A percentile compares a stretch with the other conserved stretches of the same genome.
phyloP scores from a whole-genome alignment of 495 filamentous ascomycete genomes.

The Amorphotheca resinae region DNA sequence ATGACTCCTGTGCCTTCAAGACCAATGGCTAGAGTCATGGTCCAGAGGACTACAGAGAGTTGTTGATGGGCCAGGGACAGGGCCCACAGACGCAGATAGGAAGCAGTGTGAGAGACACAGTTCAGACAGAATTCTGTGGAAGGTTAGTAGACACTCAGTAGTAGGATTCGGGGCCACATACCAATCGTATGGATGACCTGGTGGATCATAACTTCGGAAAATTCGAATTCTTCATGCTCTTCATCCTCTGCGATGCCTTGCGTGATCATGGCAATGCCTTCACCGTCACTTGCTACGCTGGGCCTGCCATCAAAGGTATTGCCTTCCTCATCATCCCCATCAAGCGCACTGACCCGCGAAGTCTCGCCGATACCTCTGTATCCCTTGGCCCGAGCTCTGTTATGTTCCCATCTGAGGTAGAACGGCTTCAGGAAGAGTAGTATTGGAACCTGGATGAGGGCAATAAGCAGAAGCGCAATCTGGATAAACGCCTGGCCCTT shows the following conservation, averaged over 20 bases:
- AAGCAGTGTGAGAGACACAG: conserved; percentile 97
- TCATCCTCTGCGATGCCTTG: conserved; percentile 59
- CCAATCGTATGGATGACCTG: conserved; percentile 98
- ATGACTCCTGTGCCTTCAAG: conserved; percentile 51
- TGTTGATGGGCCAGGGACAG: conserved; percentile 95
- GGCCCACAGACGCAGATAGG: conserved; percentile 97
- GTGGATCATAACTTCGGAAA: conserved; percentile 93
- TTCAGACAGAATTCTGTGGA: conserved; percentile 88
- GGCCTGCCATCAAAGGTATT: conserved; percentile 45
- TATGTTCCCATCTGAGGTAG: conserved; percentile 85
- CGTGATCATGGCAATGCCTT: conserved; percentile 83
- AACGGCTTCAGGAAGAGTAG: conserved; percentile 92
- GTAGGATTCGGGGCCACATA: conserved; percentile 29
- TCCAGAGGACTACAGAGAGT: conserved; percentile 90
- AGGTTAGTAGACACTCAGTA: conserved; percentile 4
- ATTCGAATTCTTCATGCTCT: conserved; percentile 93
- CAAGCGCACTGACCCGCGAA: conserved; percentile 70
- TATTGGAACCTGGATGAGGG: conserved; percentile 74
- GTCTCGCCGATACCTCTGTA: conserved; percentile 88
- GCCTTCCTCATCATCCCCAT: conserved; percentile 67
- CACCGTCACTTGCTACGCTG: conserved; percentile 68
- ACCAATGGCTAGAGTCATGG: conserved; percentile 77
- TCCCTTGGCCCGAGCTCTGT: conserved; percentile 70
- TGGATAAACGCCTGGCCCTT: conserved; percentile 64
- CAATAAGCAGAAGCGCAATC: conserved; percentile 66